A percentile compares a stretch with the other conserved stretches of the same genome.
Conservation (phyloP, 352 stramenopile genomes). For the Pythium phragmitis region DNA sequence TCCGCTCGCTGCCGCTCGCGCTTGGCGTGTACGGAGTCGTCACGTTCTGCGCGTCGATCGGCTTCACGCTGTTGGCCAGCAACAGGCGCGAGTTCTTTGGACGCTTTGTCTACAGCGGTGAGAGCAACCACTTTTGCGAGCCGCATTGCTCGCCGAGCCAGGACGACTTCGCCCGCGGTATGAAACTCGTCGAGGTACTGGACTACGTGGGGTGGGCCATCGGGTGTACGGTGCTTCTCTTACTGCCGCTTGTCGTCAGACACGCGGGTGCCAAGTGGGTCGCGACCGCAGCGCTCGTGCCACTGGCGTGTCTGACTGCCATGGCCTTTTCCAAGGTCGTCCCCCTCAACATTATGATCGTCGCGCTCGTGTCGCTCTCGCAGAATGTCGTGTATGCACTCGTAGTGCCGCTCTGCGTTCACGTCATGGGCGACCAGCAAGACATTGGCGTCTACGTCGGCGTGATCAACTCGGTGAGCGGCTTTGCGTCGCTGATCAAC, state of each 20-base stretch:
- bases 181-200: constrained; percentile 36
- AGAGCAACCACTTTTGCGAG: constrained; percentile 31
- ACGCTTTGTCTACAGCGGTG: constrained; percentile 33
- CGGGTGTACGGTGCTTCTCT: constrained; percentile 37
- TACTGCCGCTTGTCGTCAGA: constrained; percentile 38
- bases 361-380: constrained; percentile 30
- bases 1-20: constrained; percentile 32
- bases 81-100: constrained; percentile 58
- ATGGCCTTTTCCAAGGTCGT: constrained; percentile 42
- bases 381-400: not conserved
- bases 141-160: constrained; percentile 9
- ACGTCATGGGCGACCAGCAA: not conserved
- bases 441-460: not conserved
- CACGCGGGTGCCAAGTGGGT: constrained; percentile 38
- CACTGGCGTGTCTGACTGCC: constrained; percentile 45
- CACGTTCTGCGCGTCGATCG: constrained; percentile 43
- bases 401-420: not conserved
- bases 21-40: constrained; percentile 39
- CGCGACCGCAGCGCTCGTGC: constrained; percentile 27
- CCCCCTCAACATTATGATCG: constrained; percentile 35
- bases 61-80: constrained; percentile 54
- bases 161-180: constrained; percentile 40
- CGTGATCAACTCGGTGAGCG: not conserved
- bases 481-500: not conserved
- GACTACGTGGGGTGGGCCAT: constrained; percentile 33